Evolutionary conservation across 345 rosid species (phyloP).

Genomic region (Lepidium sativum): DNA sequence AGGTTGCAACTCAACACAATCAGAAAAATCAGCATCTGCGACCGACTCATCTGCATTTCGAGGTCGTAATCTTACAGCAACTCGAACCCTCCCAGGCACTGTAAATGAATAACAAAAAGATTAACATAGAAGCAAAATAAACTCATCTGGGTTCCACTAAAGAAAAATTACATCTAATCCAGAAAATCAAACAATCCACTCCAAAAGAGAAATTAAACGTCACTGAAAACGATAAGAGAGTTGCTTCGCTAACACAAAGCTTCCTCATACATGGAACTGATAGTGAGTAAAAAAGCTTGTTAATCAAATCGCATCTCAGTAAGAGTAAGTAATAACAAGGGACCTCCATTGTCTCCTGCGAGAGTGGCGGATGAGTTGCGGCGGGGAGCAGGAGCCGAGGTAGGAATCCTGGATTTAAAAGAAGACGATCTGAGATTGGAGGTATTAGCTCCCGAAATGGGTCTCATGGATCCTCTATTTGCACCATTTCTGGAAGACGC

Average conservation of each 20-base stretch:
- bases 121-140: background rate
- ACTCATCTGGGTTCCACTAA: background rate
- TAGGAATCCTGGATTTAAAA: conserved; percentile 57
- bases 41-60: conserved; percentile 76
- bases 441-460: conserved; percentile 28
- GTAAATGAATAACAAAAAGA: background rate
- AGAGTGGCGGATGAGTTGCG: conserved; percentile 54
- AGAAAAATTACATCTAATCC: background rate
- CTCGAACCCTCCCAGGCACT: conserved; percentile 97
- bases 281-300: background rate
- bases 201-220: background rate
- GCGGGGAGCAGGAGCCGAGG: conserved; percentile 46
- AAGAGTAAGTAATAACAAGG: background rate
- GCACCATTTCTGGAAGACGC: conserved; percentile 62
- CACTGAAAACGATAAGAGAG: background rate
- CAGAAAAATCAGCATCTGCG: conserved; percentile 97
- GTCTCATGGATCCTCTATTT: conserved; percentile 36
- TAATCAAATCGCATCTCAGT: background rate
- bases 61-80: conserved; percentile 89
- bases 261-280: background rate
- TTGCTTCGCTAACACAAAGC: background rate
- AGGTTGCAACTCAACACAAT: conserved; percentile 93
- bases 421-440: conserved; percentile 62
- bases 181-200: background rate
- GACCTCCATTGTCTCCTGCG: conserved; percentile 58